These are phyloP conservation scores for Podaxis pistillaris DNA, from an alignment of 768 basidiomycete genomes.

Conservation along the genomic window DNA sequence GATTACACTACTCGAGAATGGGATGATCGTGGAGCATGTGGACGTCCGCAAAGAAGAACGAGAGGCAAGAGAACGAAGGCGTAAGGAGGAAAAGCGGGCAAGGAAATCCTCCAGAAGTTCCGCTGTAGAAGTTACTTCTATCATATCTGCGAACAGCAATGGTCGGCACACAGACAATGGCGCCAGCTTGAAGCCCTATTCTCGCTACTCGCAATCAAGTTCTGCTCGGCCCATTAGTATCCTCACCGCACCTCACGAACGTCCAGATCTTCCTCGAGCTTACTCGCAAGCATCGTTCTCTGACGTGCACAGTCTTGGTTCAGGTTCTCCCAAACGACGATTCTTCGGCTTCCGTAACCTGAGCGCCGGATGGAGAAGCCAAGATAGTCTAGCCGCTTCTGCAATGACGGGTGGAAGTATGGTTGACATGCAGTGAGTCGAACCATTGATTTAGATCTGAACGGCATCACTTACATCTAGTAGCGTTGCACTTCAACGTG, in stretches of 20 bases:
- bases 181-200: slow-evolving; percentile 45
- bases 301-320: slow-evolving; percentile 72
- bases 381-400: slow-evolving; percentile 79
- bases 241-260: slow-evolving; percentile 56
- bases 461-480: slow-evolving; percentile 12
- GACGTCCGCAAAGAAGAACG: slow-evolving; percentile 78
- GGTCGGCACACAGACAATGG: slow-evolving; percentile 57
- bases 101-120: slow-evolving; percentile 76
- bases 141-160: slow-evolving; percentile 65
- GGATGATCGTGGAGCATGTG: slow-evolving; percentile 87
- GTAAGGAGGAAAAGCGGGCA: slow-evolving; percentile 68
- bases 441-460: slow-evolving; percentile 4
- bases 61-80: slow-evolving; percentile 68
- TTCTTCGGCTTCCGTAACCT: slow-evolving; percentile 80
- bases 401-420: slow-evolving; percentile 81
- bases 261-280: slow-evolving; percentile 61
- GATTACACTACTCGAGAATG: slow-evolving; percentile 81
- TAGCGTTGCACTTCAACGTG: slow-evolving; percentile 79
- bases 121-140: slow-evolving; percentile 66
- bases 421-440: slow-evolving; percentile 88
- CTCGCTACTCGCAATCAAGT: slow-evolving; percentile 57
- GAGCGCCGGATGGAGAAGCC: slow-evolving; percentile 71
- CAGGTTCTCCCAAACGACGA: slow-evolving; percentile 63
- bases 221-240: slow-evolving; percentile 60
- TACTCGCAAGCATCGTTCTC: slow-evolving; percentile 81